Evolutionary conservation across 768 basidiomycete species (phyloP), one percentile per base, ranked within the genome.

Genomic region (Boletales sp.): DNA sequence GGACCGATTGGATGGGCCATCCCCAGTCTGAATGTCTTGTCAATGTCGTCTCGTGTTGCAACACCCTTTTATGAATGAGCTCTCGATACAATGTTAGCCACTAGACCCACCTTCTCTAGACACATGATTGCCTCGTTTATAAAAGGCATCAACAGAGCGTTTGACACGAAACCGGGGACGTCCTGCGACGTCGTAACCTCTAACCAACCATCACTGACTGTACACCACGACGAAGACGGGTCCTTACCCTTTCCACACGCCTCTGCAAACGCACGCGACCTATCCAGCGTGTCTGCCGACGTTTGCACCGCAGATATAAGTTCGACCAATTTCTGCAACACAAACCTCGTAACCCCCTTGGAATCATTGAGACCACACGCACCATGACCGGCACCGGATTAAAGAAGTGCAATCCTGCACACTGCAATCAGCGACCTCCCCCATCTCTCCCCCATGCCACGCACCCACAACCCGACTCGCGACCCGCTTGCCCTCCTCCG

Each of bases 341-440:
- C 15, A 32, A 25, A 25, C 8, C 11, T 48, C 44, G 21, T 25
- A 13, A 34, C 13, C 13, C 12, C 13, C 8, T 7, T 13, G 37
- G 11, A 30, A 8, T 28, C 32, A 10, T 40, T 7, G n/a, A n/a
- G 28, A 18, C 21, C 21, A 15, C 21, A 41, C 80, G 44, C 62
- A 90, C 90, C 94, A 96, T 96, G 31, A 95, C 89, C 3, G 94
- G 94, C 5, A 96, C 94, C 5, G 94, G 94, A 62, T 97, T 95
- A 74, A 96, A 95, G 75, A 94, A 96, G 66, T 95, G 93, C 37
- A 95, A 73, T 12, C 86, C 90, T 92, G 46, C 45, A 28, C 51
- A 38, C n/a, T n/a, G n/a, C n/a, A 21, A 10, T 49, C 33, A 48
- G 28, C 41, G 4, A 34, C 32, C 17, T 35, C 36, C 11, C 42